phyloP scores from a whole-genome alignment of 257 asterid genomes.

The Solanum bukasovii region DNA sequence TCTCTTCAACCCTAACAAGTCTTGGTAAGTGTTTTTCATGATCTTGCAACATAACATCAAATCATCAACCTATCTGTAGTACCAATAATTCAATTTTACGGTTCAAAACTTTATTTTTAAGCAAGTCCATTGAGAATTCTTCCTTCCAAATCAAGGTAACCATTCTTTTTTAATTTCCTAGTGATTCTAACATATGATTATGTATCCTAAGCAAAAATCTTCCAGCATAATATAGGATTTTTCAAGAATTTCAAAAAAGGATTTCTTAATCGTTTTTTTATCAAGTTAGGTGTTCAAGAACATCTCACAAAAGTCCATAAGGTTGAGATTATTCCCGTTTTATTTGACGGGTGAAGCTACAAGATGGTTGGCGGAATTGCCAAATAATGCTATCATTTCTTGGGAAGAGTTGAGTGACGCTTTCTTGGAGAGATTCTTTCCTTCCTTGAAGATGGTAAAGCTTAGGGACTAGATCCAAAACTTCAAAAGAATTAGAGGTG shows the following conservation, averaged over 20 bases:
- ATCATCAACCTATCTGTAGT: background rate
- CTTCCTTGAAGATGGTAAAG: background rate
- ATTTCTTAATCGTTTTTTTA: background rate
- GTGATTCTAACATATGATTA: background rate
- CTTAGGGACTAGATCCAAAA: background rate
- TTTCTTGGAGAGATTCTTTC: background rate
- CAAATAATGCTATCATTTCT: background rate
- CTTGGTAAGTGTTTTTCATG: background rate
- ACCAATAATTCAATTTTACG: background rate
- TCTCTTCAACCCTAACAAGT: background rate
- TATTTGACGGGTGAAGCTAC: background rate
- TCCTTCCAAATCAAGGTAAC: background rate
- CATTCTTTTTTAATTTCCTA: background rate
- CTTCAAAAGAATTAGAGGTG: background rate
- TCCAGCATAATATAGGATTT: background rate
- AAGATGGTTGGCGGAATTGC: background rate
- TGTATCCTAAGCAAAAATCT: background rate
- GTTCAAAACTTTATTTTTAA: background rate
- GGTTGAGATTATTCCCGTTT: too few relatives aligned
- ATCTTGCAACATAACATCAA: background rate
- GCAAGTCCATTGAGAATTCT: background rate
- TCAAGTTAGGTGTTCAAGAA: too few relatives aligned
- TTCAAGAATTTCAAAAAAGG: too few relatives aligned
- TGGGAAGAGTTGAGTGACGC: too few relatives aligned
- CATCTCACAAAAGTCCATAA: too few relatives aligned